Percentiles rank a stretch among this genome's conserved stretches.
Conservation (phyloP, 2,329 filamentous ascomycete species). For the Phyllosticta capitalensis region DNA sequence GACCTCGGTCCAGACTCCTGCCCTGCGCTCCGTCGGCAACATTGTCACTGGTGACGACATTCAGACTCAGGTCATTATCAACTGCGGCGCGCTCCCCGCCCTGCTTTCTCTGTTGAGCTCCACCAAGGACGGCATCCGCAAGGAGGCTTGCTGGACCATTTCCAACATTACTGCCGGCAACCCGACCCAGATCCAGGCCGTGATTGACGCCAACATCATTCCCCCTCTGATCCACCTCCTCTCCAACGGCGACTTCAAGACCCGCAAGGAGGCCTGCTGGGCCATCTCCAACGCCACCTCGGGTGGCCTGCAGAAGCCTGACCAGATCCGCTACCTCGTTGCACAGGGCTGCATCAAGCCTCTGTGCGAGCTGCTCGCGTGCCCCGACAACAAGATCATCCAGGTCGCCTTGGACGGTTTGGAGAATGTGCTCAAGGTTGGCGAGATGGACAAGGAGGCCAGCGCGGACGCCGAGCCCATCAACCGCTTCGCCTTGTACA, state of each 20-base stretch:
- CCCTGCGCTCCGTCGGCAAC: constrained; percentile 93
- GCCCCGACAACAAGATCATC: constrained; percentile 99
- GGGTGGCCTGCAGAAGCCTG: constrained; percentile 94
- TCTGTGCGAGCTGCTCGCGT: constrained; percentile 85
- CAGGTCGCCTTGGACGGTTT: constrained; percentile 95
- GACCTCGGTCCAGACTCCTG: constrained; percentile 95
- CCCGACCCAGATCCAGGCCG: constrained; percentile 92
- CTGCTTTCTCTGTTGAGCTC: constrained; percentile 91
- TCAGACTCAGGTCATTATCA: constrained; percentile 98
- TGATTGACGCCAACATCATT: constrained; percentile 95
- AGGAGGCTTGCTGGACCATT: constrained; percentile 99
- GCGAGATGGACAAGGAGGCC: constrained; percentile 94
- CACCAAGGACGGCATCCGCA: constrained; percentile 96
- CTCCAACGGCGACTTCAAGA: constrained; percentile 97
- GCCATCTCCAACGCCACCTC: constrained; percentile 98
- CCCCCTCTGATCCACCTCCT: constrained; percentile 92
- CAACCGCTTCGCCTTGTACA: constrained; percentile 96
- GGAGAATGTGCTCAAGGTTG: constrained; percentile 99
- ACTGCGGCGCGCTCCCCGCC: constrained; percentile 86
- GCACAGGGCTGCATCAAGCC: constrained; percentile 93
- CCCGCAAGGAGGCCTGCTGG: constrained; percentile 98
- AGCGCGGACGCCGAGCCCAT: constrained; percentile 65
- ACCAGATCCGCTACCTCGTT: constrained; percentile 95
- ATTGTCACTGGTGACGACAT: constrained; percentile 98
- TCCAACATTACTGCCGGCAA: constrained; percentile 98